These are phyloP conservation scores for Ceratopteris richardii DNA, from an alignment of 75 land plant species.

Conservation along the genomic window DNA sequence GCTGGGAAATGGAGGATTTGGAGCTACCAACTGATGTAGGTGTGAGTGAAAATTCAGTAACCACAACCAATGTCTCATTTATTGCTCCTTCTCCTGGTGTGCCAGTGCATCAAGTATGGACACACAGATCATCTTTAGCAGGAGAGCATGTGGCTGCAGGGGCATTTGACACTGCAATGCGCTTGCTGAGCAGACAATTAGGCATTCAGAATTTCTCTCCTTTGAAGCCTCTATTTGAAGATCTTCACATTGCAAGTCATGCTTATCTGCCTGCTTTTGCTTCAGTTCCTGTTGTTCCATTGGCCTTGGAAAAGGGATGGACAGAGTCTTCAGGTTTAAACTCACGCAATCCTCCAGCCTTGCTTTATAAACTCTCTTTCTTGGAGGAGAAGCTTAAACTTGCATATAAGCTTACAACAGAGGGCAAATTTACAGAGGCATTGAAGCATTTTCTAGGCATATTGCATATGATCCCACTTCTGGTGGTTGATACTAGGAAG, in stretches of 20 bases:
- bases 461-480: constrained; percentile 51
- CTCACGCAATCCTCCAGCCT: constrained; percentile 23
- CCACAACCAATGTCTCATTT: constrained; percentile 11
- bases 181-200: no score
- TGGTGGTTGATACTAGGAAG: constrained; percentile 55
- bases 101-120: constrained; percentile 37
- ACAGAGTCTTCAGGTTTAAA: constrained; percentile 23
- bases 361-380: constrained; percentile 23
- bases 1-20: constrained; percentile 43
- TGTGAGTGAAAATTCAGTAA: background rate
- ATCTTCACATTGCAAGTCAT: constrained; percentile 35
- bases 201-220: constrained; percentile 37
- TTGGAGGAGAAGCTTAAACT: constrained; percentile 36
- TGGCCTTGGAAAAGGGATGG: constrained; percentile 41
- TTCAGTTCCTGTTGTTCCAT: constrained; percentile 21
- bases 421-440: constrained; percentile 57
- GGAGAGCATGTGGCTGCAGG: no score
- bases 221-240: constrained; percentile 22
- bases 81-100: constrained; percentile 31
- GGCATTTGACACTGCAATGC: constrained; percentile 40
- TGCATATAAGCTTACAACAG: constrained; percentile 54
- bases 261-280: constrained; percentile 29
- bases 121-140: no score
- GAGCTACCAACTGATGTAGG: constrained; percentile 36
- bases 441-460: constrained; percentile 40